A percentile compares a stretch with the other conserved stretches of the same genome.
phyloP scores from a whole-genome alignment of 148 eudicot species.

The Talinum fruticosum region DNA sequence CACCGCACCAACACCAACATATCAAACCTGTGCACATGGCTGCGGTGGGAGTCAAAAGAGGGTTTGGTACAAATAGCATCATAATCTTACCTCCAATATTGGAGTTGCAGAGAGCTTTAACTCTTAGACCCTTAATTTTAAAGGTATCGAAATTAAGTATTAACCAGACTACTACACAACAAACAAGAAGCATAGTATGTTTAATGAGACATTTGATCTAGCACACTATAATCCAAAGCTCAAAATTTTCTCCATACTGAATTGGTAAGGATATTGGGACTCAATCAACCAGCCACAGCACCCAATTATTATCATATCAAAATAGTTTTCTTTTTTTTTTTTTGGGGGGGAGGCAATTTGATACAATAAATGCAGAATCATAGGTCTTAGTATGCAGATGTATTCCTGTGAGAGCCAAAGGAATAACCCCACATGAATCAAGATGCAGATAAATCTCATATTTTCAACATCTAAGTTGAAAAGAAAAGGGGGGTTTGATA shows the following conservation, averaged over 20 bases:
- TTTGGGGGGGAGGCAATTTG: not conserved
- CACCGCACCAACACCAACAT: not conserved
- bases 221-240: not conserved
- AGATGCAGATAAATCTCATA: no score
- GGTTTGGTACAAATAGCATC: not conserved
- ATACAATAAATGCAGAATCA: not conserved
- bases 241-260: not conserved
- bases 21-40: not conserved
- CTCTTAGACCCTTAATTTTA: not conserved
- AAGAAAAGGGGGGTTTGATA: no score
- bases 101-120: not conserved
- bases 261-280: not conserved
- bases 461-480: not conserved
- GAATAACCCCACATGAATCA: not conserved
- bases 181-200: not conserved
- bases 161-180: not conserved
- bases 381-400: no score
- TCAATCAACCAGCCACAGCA: not conserved
- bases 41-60: not conserved
- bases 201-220: not conserved
- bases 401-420: not conserved
- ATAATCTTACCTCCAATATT: not conserved
- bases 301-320: not conserved
- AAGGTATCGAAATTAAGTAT: not conserved
- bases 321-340: not conserved